Percentiles rank a stretch among this genome's conserved stretches.
These are phyloP conservation scores for Reticulascus tulasneorum DNA, from an alignment of 2,329 filamentous ascomycete species.

Conservation along the genomic window DNA sequence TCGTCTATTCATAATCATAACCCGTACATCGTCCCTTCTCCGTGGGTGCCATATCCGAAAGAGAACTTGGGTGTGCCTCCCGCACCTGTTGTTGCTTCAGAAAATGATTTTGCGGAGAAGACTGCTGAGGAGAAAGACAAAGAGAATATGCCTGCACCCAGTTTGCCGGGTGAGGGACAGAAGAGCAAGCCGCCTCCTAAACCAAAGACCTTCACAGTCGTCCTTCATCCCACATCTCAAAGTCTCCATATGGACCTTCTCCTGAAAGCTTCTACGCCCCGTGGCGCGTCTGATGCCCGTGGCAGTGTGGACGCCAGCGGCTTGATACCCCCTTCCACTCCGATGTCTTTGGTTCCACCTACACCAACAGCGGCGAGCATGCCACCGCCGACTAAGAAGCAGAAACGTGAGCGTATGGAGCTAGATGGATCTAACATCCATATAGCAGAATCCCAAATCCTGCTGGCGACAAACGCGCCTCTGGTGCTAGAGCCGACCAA, in stretches of 20 bases:
- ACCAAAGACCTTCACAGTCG: slow-evolving; percentile 68
- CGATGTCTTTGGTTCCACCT: slow-evolving; percentile 53
- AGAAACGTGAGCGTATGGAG: slow-evolving; percentile 69
- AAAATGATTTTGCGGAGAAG: slow-evolving; percentile 33
- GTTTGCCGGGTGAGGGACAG: slow-evolving; percentile 40
- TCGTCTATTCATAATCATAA: slow-evolving; percentile 94
- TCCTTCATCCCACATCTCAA: slow-evolving; percentile 78
- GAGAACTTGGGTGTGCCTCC: slow-evolving; percentile 28
- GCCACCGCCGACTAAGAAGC: slow-evolving; percentile 60
- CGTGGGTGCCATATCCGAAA: slow-evolving; percentile 72
- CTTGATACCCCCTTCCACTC: slow-evolving; percentile 64
- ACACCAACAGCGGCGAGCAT: slow-evolving; percentile 58
- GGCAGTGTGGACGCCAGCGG: slow-evolving; percentile 30
- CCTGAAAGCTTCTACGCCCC: slow-evolving; percentile 70
- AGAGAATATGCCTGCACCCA: slow-evolving; percentile 54
- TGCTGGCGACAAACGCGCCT: slow-evolving; percentile 68
- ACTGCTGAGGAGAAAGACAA: slow-evolving; percentile 46
- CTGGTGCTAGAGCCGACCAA: slow-evolving; percentile 75
- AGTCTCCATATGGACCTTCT: slow-evolving; percentile 72
- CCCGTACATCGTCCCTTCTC: slow-evolving; percentile 82
- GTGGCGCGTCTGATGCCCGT: slow-evolving; percentile 33
- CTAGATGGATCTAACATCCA: slow-evolving; percentile 71
- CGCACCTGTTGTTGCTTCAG: slow-evolving; percentile 14
- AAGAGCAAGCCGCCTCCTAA: slow-evolving; percentile 47
- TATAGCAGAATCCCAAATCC: slow-evolving; percentile 71